These are phyloP conservation scores for Lyophyllum decastes DNA, from an alignment of 768 basidiomycete genomes.

Conservation along the genomic window DNA sequence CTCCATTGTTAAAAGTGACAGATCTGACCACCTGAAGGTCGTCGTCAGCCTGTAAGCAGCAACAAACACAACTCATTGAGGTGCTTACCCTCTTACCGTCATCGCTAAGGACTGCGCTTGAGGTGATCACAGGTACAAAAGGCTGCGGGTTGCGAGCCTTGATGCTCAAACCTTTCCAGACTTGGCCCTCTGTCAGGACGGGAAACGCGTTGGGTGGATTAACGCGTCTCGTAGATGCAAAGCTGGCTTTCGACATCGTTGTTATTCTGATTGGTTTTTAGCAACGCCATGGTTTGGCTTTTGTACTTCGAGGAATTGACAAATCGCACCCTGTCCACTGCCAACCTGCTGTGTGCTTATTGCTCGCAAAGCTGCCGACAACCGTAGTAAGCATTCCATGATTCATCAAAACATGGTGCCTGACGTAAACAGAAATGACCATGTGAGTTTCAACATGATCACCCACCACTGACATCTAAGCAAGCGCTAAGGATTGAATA, in stretches of 20 bases:
- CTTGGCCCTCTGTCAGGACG: constrained; percentile 25
- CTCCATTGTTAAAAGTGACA: constrained; percentile 16
- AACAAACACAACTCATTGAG: neutral
- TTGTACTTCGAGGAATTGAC: neutral
- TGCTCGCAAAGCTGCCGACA: neutral
- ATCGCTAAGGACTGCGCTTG: constrained; percentile 22
- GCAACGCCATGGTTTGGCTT: neutral
- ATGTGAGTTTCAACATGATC: no score
- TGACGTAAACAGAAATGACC: neutral
- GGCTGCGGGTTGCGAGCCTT: constrained; percentile 26
- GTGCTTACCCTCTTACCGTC: constrained; percentile 19
- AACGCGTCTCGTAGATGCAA: constrained; percentile 26
- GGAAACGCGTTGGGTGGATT: constrained; percentile 25
- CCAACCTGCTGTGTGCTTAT: neutral
- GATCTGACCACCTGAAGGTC: constrained; percentile 16
- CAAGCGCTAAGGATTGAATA: neutral
- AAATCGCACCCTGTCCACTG: neutral
- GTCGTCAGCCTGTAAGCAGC: neutral
- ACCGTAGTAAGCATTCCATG: no score
- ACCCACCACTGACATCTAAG: no score
- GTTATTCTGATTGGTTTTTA: neutral
- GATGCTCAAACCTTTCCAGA: constrained; percentile 28
- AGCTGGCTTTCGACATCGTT: constrained; percentile 13
- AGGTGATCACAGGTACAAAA: constrained; percentile 23
- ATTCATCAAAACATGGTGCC: neutral